Evolutionary conservation across 2,329 filamentous ascomycete species (phyloP), one percentile per base, ranked within the genome.

Genomic region (Ceratocystiopsis sp.): DNA sequence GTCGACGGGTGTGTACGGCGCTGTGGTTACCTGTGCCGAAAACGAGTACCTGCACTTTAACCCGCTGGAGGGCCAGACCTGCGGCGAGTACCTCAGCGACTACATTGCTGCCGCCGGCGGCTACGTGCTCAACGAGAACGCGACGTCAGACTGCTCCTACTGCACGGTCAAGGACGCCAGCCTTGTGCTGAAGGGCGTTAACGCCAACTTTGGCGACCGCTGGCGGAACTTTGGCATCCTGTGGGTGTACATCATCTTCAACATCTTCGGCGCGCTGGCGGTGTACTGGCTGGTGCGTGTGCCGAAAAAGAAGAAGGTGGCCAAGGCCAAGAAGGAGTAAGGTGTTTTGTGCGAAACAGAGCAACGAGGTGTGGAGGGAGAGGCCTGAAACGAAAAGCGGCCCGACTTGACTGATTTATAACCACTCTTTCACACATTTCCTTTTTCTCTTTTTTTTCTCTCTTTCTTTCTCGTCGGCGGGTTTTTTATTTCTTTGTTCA

Each of bases 11-110:
- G 63, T 93, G 6, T 80, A 81, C 36, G 78, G 80, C 52, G 74
- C 73, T 0, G 40, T 61, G 0, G 75, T 89, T 32, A 51, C 57
- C 0, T 94, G 86, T 58, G 73, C 81, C 0, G 49, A 57, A 7
- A 82, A 80, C 55, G 86, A 94, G 57, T 68, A 73, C 47, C 64
- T 84, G 18, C 56, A 61, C n/a, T 79, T 94, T 54, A 58, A 72
- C 11, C 78, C 84, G 0, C 67, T 72, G 0, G 46, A 57, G 1
- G 67, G 67, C n/a, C 46, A 63, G 51, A 80, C 69, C 0, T 87
- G 83, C 54, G 54, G 49, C 0, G 53, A 71, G 13, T 87, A 82
- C 54, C 56, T 84, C 51, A 39, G 48, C 0, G 32, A 52, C 0
- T 81, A 71, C 51, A 70, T 76, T 2, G 37, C 48, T 0, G 35